Conservation (phyloP, 441 rosid genomes). For the Gossypium aridum region DNA sequence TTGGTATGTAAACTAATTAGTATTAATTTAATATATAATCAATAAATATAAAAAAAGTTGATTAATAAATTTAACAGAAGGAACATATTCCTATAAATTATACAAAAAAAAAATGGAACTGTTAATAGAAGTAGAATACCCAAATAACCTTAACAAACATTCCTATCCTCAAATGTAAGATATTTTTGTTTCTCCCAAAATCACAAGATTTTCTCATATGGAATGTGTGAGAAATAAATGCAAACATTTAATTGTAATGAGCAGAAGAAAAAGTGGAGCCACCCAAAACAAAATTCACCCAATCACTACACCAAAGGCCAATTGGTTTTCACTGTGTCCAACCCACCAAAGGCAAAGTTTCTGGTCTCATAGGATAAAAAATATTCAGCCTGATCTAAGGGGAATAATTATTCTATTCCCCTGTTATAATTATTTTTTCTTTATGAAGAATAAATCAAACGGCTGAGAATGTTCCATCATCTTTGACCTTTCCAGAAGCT, state of each 20-base stretch:
- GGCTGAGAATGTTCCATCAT: constrained; percentile 5
- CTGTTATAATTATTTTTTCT: neutral
- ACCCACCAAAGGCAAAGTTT: neutral
- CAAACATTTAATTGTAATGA: neutral
- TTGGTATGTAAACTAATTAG: no score
- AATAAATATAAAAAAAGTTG: no score
- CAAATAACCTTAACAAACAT: neutral
- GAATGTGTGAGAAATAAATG: neutral
- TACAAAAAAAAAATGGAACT: neutral
- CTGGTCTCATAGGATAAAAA: constrained; percentile 11
- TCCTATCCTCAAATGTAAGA: neutral
- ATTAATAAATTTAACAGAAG: no score
- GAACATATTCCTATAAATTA: neutral
- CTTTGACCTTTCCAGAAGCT: constrained; percentile 4
- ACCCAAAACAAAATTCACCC: neutral
- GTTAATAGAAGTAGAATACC: neutral
- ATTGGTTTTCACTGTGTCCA: neutral
- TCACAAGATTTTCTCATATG: neutral
- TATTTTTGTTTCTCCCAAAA: neutral
- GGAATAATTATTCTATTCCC: neutral
- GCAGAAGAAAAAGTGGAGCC: neutral
- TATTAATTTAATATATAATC: no score
- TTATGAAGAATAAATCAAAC: constrained; percentile 14
- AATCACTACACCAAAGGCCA: neutral
- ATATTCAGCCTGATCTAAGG: constrained; percentile 14